Conservation (phyloP, 2,329 filamentous ascomycete genomes). For the Teratosphaeria pseudoeucalypti region DNA sequence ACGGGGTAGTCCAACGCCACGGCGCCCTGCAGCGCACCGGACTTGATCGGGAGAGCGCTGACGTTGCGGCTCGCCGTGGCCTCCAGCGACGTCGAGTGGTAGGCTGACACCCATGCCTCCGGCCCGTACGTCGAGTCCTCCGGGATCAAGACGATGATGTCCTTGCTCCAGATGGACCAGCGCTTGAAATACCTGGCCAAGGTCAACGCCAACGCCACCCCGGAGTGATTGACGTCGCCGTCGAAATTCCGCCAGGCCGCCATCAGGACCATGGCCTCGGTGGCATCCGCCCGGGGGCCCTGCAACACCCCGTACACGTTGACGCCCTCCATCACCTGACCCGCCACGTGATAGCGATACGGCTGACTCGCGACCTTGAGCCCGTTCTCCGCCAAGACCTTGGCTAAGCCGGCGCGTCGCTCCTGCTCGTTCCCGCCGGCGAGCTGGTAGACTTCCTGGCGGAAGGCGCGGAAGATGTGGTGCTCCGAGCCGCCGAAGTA, state of each 20-base stretch:
- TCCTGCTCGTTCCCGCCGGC: conserved; percentile 34
- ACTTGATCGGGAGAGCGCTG: conserved; percentile 73
- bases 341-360: conserved; percentile 74
- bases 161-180: conserved; percentile 98
- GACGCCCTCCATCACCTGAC: conserved; percentile 63
- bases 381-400: conserved; percentile 66
- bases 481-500: conserved; percentile 97
- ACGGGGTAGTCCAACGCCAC: conserved; percentile 83
- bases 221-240: conserved; percentile 70
- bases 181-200: conserved; percentile 90
- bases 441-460: conserved; percentile 65
- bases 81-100: conserved; percentile 78
- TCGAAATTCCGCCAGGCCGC: conserved; percentile 80
- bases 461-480: conserved; percentile 83
- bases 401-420: conserved; percentile 47
- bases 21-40: conserved; percentile 83
- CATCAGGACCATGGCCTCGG: conserved; percentile 88
- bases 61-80: conserved; percentile 42
- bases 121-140: conserved; percentile 82
- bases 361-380: conserved; percentile 81
- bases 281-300: conserved; percentile 88
- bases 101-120: conserved; percentile 95
- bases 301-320: conserved; percentile 92
- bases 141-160: conserved; percentile 85
- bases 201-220: conserved; percentile 75